A percentile compares a stretch with the other conserved stretches of the same genome.
Conservation (phyloP, 2,329 filamentous ascomycete species). For the Scytalidium sp. region DNA sequence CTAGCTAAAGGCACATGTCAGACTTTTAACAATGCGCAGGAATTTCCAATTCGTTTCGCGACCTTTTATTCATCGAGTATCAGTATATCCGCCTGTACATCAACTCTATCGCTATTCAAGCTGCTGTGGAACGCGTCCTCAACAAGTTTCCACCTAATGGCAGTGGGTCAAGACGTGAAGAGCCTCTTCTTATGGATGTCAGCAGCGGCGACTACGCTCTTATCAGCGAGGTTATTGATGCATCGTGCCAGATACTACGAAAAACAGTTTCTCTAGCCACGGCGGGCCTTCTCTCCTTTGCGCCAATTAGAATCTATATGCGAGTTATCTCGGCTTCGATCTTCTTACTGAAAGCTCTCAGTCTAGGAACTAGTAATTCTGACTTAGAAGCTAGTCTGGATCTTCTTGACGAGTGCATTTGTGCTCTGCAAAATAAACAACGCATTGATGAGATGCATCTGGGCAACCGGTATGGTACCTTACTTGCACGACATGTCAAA, state of each 20-base stretch:
- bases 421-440: conserved; percentile 5
- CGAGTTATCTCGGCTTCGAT: conserved; percentile 53
- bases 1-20: too few species aligned
- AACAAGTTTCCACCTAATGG: conserved; percentile 26
- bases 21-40: too few species aligned
- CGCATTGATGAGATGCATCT: conserved; percentile 13
- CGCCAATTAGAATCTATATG: conserved; percentile 50
- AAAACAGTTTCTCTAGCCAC: conserved; percentile 47
- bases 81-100: conserved; percentile 40
- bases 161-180: background rate
- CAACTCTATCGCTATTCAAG: conserved; percentile 51
- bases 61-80: conserved; percentile 48
- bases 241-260: conserved; percentile 47
- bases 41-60: background rate
- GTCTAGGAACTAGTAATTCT: conserved; percentile 7
- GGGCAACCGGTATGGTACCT: conserved; percentile 6
- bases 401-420: conserved; percentile 6
- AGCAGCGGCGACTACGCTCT: conserved; percentile 51
- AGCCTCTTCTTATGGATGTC: conserved; percentile 35
- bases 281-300: conserved; percentile 43
- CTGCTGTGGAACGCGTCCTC: conserved; percentile 50
- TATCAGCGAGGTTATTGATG: conserved; percentile 53
- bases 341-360: conserved; percentile 28
- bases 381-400: conserved; percentile 7
- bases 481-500: conserved; percentile 12